Conservation (phyloP, 768 basidiomycete genomes). For the Antrodiella citrinella region DNA sequence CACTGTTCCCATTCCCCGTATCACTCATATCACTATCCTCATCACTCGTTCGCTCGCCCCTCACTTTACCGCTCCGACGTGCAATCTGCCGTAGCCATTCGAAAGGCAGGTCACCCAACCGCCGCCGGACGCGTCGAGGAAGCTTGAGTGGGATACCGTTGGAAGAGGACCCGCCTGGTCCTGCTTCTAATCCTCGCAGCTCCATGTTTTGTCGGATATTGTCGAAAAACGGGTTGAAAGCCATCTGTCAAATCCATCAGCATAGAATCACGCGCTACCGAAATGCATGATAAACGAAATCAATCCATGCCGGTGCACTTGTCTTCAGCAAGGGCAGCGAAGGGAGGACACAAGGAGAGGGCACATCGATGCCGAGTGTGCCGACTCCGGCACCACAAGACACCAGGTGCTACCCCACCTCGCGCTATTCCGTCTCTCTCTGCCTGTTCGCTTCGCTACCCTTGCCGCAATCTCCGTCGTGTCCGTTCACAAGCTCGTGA, state of each 20-base stretch:
- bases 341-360: too few species aligned
- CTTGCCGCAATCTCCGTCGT: too few species aligned
- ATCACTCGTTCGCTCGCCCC: slow-evolving; percentile 3
- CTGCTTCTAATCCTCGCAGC: slow-evolving; percentile 36
- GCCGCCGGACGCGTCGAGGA: slow-evolving; percentile 29
- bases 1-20: too few species aligned
- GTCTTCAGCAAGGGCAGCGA: too few species aligned
- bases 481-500: not conserved
- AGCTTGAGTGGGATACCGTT: slow-evolving; percentile 75
- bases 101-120: slow-evolving; percentile 68
- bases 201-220: slow-evolving; percentile 85
- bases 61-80: slow-evolving; percentile 31
- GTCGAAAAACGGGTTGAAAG: slow-evolving; percentile 92
- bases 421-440: too few species aligned
- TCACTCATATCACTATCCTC: slow-evolving; percentile 15
- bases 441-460: too few species aligned
- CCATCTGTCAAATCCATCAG: too few species aligned
- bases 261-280: slow-evolving; percentile 1
- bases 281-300: not conserved
- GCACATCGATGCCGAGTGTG: too few species aligned
- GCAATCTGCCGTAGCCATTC: slow-evolving; percentile 73
- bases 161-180: slow-evolving; percentile 24
- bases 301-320: too few species aligned
- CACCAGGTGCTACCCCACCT: too few species aligned
- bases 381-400: too few species aligned